Evolutionary conservation across 2,329 filamentous ascomycete species (phyloP).

Genomic region (Ascomycota sp.): DNA sequence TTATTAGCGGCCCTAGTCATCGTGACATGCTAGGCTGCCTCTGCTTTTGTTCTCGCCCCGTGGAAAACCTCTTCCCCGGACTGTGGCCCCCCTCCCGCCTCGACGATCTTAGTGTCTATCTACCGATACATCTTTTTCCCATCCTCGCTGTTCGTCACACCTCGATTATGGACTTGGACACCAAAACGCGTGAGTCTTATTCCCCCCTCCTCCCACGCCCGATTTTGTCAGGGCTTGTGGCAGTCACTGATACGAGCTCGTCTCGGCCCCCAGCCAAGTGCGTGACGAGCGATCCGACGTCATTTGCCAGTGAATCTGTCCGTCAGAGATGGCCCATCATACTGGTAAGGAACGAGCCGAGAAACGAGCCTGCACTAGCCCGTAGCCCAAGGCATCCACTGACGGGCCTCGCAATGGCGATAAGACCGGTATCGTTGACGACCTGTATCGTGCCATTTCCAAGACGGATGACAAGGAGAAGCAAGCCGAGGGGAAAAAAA

Average conservation of each 20-base stretch:
- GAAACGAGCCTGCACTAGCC: too few relatives aligned
- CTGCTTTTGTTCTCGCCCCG: too few relatives aligned
- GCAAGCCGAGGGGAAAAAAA: conserved; percentile 62
- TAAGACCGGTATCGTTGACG: conserved; percentile 81
- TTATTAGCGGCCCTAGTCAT: neutral
- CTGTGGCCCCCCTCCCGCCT: neutral
- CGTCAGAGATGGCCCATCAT: conserved; percentile 86
- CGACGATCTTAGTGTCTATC: too few relatives aligned
- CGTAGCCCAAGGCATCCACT: too few relatives aligned
- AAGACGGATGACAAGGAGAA: conserved; percentile 40
- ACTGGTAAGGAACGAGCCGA: conserved; percentile 37
- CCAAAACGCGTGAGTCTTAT: conserved; percentile 43
- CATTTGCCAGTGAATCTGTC: conserved; percentile 73
- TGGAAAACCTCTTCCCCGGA: too few relatives aligned
- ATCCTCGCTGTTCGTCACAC: neutral
- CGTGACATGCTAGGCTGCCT: too few relatives aligned
- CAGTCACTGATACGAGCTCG: too few relatives aligned
- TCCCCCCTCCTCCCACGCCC: too few relatives aligned
- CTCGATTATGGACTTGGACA: conserved; percentile 51
- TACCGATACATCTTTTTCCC: neutral
- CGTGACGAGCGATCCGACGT: conserved; percentile 60
- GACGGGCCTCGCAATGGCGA: too few relatives aligned
- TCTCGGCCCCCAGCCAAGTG: conserved; percentile 52
- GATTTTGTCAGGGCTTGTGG: neutral
- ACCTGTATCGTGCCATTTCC: conserved; percentile 60